phyloP scores from a whole-genome alignment of 2,329 filamentous ascomycete genomes.

The Penicillium sp. region DNA sequence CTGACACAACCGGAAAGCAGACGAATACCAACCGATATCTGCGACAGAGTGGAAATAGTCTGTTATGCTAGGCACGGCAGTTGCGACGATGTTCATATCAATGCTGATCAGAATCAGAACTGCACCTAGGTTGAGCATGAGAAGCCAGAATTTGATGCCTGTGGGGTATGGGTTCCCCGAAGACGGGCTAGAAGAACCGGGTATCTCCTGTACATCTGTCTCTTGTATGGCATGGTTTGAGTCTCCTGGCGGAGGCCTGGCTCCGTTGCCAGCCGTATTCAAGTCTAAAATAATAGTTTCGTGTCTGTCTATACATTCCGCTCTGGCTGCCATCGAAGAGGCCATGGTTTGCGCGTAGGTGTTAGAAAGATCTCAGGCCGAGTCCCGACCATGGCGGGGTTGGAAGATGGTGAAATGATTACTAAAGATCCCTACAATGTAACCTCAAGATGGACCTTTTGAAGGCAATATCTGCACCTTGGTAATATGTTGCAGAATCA shows the following conservation, averaged over 20 bases:
- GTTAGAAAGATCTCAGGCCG: not conserved
- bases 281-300: not conserved
- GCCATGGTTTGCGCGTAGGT: not conserved
- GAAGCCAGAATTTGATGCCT: not conserved
- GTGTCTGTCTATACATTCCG: not conserved
- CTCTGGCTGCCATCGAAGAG: not conserved
- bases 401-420: not conserved
- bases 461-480: too few relatives aligned
- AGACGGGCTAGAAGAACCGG: not conserved
- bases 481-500: too few relatives aligned
- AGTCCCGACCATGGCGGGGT: not conserved
- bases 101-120: not conserved
- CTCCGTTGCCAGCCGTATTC: not conserved
- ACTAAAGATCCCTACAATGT: not conserved
- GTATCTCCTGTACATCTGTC: not conserved
- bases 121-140: not conserved
- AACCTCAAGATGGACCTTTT: too few relatives aligned
- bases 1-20: conserved; percentile 23
- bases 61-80: conserved; percentile 2
- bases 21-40: conserved; percentile 9
- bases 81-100: conserved; percentile 4
- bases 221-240: not conserved
- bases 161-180: not conserved
- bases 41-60: not conserved
- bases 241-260: not conserved